Percentiles rank a stretch among this genome's conserved stretches.
Conservation (phyloP, 176 grass and related monocot genomes). For the Hyparrhenia diplandra region DNA sequence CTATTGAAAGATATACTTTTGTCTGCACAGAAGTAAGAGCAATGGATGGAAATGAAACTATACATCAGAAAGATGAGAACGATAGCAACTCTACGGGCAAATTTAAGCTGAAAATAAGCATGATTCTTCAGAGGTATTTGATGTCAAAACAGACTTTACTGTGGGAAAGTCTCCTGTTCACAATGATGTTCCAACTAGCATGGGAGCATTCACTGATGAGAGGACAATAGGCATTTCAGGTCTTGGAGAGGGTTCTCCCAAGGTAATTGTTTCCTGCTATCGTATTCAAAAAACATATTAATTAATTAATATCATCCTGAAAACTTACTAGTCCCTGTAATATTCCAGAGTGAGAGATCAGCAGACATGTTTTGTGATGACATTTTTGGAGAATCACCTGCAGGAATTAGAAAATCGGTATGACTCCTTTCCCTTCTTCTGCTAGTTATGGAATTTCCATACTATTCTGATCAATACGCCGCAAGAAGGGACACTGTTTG, state of each 20-base stretch:
- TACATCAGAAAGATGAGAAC: slow-evolving; percentile 33
- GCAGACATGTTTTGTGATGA: slow-evolving; percentile 93
- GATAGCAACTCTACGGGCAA: slow-evolving; percentile 17
- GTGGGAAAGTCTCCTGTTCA: slow-evolving; percentile 67
- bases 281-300: slow-evolving; percentile 23
- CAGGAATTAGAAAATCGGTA: slow-evolving; percentile 75
- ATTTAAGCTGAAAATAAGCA: slow-evolving; percentile 46
- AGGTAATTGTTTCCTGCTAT: slow-evolving; percentile 49
- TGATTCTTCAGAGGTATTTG: slow-evolving; percentile 52
- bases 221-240: slow-evolving; percentile 34
- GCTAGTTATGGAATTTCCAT: background rate
- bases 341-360: slow-evolving; percentile 88
- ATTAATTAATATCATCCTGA: slow-evolving; percentile 7
- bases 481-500: background rate
- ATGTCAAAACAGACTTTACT: slow-evolving; percentile 53
- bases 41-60: slow-evolving; percentile 8
- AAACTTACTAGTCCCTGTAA: slow-evolving; percentile 1
- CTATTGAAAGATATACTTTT: background rate
- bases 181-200: slow-evolving; percentile 23
- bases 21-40: slow-evolving; percentile 26
- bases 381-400: slow-evolving; percentile 95
- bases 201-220: slow-evolving; percentile 26
- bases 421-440: slow-evolving; percentile 9
- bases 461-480: background rate
- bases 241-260: slow-evolving; percentile 89